Evolutionary conservation across 2,329 filamentous ascomycete genomes (phyloP), one percentile per base, ranked within the genome.

Genomic region (Cytospora leucostoma): DNA sequence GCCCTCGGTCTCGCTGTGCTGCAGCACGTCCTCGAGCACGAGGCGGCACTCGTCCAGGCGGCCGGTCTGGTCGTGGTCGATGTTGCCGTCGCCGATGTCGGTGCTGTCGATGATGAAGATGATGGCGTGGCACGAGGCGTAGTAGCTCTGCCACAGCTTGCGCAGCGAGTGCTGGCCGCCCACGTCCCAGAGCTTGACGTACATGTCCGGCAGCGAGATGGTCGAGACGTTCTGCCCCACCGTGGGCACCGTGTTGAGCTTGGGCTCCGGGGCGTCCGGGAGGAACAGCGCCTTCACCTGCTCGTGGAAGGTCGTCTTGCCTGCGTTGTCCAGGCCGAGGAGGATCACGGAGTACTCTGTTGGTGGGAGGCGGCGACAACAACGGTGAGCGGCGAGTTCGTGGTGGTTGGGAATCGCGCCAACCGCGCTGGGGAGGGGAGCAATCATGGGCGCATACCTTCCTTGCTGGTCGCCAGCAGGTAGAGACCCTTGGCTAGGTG

Each of bases 101-200:
- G 92, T 92, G 75, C 90, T 94, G 78, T 99, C 95, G 71, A 99
- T 92, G 65, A 99, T 93, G 77, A 98, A 99, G 67, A 99, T 92
- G 71, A 99, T 97, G 69, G 95, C 95, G 76, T 99, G 95, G 72
- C 93, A 96, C 75, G 87, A 91, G 57, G 88, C 83, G 81, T 97
- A 99, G 80, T 99, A 99, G 76, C 88, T 92, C 76, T 97, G 92
- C 95, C 95, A 99, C 37, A 98, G 86, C 67, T 90, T 89, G 66
- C 95, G 89, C 73, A 99, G 84, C 34, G 86, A 90, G 73, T 95
- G 88, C 77, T 99, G 95, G 7, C 95, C 95, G 68, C 95, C 95
- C 0, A 99, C 92, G 74, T 99, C 95, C 95, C 95, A 98, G 71
- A 99, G 90, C 81, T 97, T 97, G 73, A 99, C 83, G 81, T 98